Percentiles rank a stretch among this genome's conserved stretches.
Conservation (phyloP, 2,329 filamentous ascomycete genomes). For the Chaetothyriales sp. region DNA sequence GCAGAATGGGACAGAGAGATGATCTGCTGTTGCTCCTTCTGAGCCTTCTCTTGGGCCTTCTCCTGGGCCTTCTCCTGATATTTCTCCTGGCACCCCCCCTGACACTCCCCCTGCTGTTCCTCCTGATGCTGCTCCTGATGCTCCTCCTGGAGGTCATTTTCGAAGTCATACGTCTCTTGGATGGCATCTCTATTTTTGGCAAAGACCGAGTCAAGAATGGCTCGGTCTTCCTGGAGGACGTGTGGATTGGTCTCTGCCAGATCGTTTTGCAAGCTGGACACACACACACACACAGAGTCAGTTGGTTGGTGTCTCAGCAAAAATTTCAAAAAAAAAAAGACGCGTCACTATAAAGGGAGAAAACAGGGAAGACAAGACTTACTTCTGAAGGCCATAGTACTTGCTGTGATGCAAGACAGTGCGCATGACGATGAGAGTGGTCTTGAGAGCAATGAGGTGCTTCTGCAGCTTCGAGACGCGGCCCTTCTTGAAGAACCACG, state of each 20-base stretch:
- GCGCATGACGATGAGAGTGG: constrained; percentile 17
- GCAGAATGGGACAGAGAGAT: no score
- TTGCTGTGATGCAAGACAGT: constrained; percentile 17
- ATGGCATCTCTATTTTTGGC: constrained; percentile 13
- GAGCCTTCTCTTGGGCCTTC: no score
- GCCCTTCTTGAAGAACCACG: constrained; percentile 15
- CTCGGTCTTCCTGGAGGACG: constrained; percentile 13
- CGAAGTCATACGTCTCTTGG: constrained; percentile 8
- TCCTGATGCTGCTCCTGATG: no score
- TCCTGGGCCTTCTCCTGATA: no score
- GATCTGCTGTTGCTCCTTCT: no score
- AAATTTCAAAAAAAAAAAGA: neutral
- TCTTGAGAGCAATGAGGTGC: constrained; percentile 16
- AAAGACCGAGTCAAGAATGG: constrained; percentile 15
- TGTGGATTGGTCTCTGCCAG: constrained; percentile 13
- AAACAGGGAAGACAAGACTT: neutral
- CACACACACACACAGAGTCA: neutral
- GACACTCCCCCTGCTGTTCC: no score
- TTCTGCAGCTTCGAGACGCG: constrained; percentile 14
- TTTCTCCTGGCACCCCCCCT: no score
- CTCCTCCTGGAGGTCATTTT: neutral
- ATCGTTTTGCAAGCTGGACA: constrained; percentile 7
- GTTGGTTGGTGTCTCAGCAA: neutral
- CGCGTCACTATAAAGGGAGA: no score
- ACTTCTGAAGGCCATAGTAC: constrained; percentile 15